A percentile compares a stretch with the other conserved stretches of the same genome.
Evolutionary conservation across 495 filamentous ascomycete species (phyloP).

Genomic region (Thermothielavioides terrestris): DNA sequence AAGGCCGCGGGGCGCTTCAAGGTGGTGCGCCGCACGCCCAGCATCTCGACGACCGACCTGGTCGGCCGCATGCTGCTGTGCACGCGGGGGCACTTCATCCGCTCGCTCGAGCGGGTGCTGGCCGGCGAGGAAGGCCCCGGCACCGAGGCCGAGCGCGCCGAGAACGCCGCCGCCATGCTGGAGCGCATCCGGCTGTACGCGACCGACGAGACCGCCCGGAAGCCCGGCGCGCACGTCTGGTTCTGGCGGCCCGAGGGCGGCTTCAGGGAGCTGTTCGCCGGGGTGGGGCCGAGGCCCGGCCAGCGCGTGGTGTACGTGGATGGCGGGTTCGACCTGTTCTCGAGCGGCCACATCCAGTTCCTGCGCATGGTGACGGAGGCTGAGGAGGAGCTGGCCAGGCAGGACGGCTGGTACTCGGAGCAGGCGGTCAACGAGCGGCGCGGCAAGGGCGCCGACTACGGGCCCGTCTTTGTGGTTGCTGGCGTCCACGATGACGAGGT

Average conservation of each 20-base stretch:
- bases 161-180: slow-evolving; percentile 50
- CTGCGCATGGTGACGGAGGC: slow-evolving; percentile 60
- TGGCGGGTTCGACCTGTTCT: slow-evolving; percentile 95
- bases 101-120: slow-evolving; percentile 58
- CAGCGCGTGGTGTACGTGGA: slow-evolving; percentile 92
- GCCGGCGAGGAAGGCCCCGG: slow-evolving; percentile 64
- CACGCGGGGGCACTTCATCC: slow-evolving; percentile 81
- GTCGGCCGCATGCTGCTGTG: slow-evolving; percentile 95
- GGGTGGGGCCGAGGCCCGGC: slow-evolving; percentile 56
- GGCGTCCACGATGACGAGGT: slow-evolving; percentile 91
- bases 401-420: slow-evolving; percentile 65
- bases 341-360: slow-evolving; percentile 93
- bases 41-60: slow-evolving; percentile 93
- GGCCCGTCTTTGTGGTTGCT: slow-evolving; percentile 74
- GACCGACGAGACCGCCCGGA: slow-evolving; percentile 65
- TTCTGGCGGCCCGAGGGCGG: slow-evolving; percentile 56
- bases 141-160: slow-evolving; percentile 53
- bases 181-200: slow-evolving; percentile 77
- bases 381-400: slow-evolving; percentile 57
- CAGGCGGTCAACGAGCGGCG: slow-evolving; percentile 52
- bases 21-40: slow-evolving; percentile 91
- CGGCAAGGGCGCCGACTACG: slow-evolving; percentile 61
- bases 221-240: slow-evolving; percentile 68
- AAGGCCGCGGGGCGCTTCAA: slow-evolving; percentile 86
- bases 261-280: slow-evolving; percentile 58